Evolutionary conservation across 192 early-diverging fungal species (phyloP).

Genomic region (Chytriomyces sp.): DNA sequence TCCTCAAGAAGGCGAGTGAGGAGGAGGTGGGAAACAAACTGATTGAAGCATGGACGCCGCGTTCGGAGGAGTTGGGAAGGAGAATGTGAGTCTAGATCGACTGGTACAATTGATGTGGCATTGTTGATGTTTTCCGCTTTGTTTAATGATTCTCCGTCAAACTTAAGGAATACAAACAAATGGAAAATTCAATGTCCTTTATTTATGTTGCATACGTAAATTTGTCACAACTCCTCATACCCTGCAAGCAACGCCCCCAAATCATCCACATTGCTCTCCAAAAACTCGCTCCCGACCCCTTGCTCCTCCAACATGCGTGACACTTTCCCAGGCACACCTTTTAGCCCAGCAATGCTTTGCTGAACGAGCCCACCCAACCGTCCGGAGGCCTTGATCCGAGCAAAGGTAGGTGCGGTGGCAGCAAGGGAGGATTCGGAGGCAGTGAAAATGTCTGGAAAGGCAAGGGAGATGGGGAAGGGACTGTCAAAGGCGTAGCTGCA

Average conservation of each 20-base stretch:
- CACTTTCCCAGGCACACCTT: slow-evolving; percentile 5
- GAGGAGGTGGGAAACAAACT: slow-evolving; percentile 20
- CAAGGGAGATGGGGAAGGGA: slow-evolving; percentile 9
- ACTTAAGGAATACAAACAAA: no score
- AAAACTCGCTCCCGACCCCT: not conserved
- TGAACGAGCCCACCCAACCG: not conserved
- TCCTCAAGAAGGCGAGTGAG: slow-evolving; percentile 9
- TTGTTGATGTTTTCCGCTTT: no score
- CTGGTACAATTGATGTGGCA: no score
- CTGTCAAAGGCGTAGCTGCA: slow-evolving; percentile 4
- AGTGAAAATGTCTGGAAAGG: slow-evolving; percentile 19
- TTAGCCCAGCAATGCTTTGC: not conserved
- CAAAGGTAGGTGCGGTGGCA: not conserved
- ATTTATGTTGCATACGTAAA: not conserved
- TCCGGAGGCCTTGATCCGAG: not conserved
- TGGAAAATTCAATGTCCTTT: no score
- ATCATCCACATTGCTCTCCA: not conserved
- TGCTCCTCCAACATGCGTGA: not conserved
- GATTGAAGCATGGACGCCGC: slow-evolving; percentile 26
- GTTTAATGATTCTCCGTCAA: no score
- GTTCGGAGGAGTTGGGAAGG: slow-evolving; percentile 5
- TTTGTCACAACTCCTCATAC: not conserved
- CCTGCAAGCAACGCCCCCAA: not conserved
- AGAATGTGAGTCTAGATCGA: not conserved
- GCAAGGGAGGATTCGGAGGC: not conserved